These are phyloP conservation scores for Saccharomyces hybrid DNA, from an alignment of 1,139 yeast genomes.

Conservation along the genomic window DNA sequence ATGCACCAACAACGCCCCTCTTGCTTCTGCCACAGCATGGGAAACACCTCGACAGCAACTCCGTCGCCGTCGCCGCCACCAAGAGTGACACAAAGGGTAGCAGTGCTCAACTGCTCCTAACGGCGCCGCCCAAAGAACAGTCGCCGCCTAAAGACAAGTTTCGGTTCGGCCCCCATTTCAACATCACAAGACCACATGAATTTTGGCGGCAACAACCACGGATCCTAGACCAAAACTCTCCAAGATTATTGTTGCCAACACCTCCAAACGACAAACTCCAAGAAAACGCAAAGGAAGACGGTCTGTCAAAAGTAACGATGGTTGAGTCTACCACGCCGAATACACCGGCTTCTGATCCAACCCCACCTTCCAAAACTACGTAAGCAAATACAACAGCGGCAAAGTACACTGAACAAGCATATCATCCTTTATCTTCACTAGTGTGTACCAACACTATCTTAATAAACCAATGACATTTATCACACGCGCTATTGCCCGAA, in stretches of 20 bases:
- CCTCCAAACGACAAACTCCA: background rate
- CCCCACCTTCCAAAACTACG: background rate
- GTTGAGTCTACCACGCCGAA: background rate
- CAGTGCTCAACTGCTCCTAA: background rate
- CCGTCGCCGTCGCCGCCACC: too few relatives aligned
- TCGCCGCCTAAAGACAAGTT: background rate
- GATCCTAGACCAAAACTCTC: background rate
- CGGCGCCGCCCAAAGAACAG: background rate
- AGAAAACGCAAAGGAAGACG: background rate
- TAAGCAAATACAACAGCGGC: background rate
- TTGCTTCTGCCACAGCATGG: background rate
- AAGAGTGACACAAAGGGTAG: too few relatives aligned
- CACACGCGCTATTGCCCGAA: background rate
- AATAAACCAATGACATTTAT: background rate
- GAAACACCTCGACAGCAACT: background rate
- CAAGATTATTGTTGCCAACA: background rate
- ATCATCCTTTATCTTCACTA: background rate
- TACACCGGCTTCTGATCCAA: background rate
- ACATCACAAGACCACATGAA: background rate
- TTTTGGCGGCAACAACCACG: background rate
- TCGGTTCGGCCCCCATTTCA: background rate
- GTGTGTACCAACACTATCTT: background rate
- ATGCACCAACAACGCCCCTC: background rate
- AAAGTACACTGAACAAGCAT: background rate
- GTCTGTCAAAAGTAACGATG: background rate